Conservation (phyloP, 768 basidiomycete genomes). For the Lentinula raphanica region DNA sequence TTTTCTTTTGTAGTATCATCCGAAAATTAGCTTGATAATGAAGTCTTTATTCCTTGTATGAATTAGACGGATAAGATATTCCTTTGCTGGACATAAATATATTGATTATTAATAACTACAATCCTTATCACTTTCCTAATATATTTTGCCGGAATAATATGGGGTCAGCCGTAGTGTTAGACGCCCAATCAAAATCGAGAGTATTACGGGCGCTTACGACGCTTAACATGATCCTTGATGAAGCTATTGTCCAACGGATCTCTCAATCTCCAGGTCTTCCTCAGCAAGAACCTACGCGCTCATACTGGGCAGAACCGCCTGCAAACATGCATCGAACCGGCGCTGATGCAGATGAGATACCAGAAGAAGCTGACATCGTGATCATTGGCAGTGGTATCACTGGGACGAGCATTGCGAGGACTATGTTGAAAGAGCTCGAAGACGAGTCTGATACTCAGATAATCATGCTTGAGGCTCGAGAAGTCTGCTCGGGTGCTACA, state of each 20-base stretch:
- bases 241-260: constrained; percentile 22
- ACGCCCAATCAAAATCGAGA: no score
- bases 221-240: no score
- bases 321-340: constrained; percentile 39
- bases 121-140: no score
- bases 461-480: constrained; percentile 79
- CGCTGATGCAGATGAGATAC: constrained; percentile 17
- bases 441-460: constrained; percentile 32
- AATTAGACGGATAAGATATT: no score
- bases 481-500: constrained; percentile 70
- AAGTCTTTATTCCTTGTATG: no score
- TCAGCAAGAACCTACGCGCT: constrained; percentile 41
- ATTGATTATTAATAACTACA: no score
- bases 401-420: constrained; percentile 55
- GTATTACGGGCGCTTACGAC: no score
- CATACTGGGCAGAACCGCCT: constrained; percentile 62
- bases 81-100: no score
- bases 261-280: constrained; percentile 50
- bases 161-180: no score
- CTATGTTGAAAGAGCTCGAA: constrained; percentile 34
- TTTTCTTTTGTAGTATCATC: no score
- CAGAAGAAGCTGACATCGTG: constrained; percentile 57
- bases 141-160: no score
- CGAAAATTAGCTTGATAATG: no score
- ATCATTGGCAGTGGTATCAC: constrained; percentile 79